Conservation (phyloP, 768 basidiomycete species). For the Tulasnella calospora region DNA sequence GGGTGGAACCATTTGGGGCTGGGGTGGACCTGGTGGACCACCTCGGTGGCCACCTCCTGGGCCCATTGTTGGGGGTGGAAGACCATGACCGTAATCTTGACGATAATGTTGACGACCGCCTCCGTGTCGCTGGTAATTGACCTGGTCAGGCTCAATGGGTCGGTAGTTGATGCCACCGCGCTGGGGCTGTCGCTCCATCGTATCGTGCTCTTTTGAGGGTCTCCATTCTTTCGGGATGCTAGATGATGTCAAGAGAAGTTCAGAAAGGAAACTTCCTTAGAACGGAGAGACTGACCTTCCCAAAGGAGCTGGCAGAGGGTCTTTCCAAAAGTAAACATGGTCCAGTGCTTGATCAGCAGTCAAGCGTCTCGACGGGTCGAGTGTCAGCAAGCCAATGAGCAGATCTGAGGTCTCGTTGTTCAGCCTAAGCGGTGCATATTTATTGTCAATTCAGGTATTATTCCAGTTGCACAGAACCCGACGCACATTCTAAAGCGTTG, state of each 20-base stretch:
- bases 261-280: background rate
- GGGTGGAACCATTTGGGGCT: background rate
- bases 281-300: constrained; percentile 32
- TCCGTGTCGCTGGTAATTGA: constrained; percentile 16
- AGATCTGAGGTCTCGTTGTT: constrained; percentile 73
- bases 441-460: background rate
- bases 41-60: background rate
- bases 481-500: constrained; percentile 23
- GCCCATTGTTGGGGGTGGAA: background rate
- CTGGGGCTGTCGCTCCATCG: constrained; percentile 10
- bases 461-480: background rate
- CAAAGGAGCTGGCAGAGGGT: constrained; percentile 58
- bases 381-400: constrained; percentile 71
- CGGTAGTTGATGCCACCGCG: constrained; percentile 10
- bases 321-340: constrained; percentile 92
- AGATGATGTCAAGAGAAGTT: background rate
- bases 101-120: background rate
- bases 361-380: constrained; percentile 77
- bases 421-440: constrained; percentile 43
- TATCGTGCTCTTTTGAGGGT: constrained; percentile 27
- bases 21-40: background rate
- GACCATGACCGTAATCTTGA: background rate
- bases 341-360: constrained; percentile 84
- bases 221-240: constrained; percentile 25
- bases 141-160: constrained; percentile 3